Percentiles rank a stretch among this genome's conserved stretches.
These are phyloP conservation scores for Fusarium torreyae DNA, from an alignment of 2,329 filamentous ascomycete genomes.

Conservation along the genomic window DNA sequence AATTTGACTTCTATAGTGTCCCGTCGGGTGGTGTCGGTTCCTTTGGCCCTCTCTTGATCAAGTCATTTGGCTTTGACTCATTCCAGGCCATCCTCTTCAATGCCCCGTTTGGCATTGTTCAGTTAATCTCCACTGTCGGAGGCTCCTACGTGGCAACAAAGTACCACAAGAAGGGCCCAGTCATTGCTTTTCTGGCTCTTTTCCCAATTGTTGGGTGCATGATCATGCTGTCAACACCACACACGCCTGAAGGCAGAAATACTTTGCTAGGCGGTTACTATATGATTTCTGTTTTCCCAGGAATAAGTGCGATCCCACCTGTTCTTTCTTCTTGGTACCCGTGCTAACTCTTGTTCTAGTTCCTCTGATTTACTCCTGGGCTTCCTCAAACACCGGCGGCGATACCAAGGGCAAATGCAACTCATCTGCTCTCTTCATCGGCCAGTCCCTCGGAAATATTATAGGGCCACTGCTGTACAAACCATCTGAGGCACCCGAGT, in stretches of 20 bases:
- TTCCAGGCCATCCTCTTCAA: slow-evolving; percentile 73
- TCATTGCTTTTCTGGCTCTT: slow-evolving; percentile 70
- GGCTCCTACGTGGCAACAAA: slow-evolving; percentile 69
- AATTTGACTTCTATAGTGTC: slow-evolving; percentile 49
- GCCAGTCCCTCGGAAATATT: slow-evolving; percentile 74
- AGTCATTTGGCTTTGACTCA: slow-evolving; percentile 69
- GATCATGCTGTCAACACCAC: slow-evolving; percentile 67
- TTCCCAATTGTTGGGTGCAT: slow-evolving; percentile 64
- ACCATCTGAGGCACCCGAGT: slow-evolving; percentile 53
- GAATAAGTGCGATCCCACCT: slow-evolving; percentile 39
- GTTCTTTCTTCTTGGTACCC: fast-evolving
- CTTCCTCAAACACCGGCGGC: slow-evolving; percentile 72
- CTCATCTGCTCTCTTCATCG: slow-evolving; percentile 73
- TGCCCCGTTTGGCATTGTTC: slow-evolving; percentile 72
- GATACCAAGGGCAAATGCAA: slow-evolving; percentile 78
- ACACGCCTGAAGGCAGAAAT: slow-evolving; percentile 54
- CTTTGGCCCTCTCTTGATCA: slow-evolving; percentile 71
- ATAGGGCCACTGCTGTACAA: slow-evolving; percentile 61
- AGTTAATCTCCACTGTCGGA: slow-evolving; percentile 72
- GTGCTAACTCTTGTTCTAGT: slow-evolving; percentile 47
- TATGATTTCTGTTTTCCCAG: slow-evolving; percentile 72
- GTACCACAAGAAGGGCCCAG: slow-evolving; percentile 70
- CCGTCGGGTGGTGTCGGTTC: slow-evolving; percentile 71
- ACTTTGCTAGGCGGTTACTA: slow-evolving; percentile 71
- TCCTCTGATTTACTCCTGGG: slow-evolving; percentile 71